Evolutionary conservation across 257 asterid genomes (phyloP).

Genomic region (Lavandula angustifolia): DNA sequence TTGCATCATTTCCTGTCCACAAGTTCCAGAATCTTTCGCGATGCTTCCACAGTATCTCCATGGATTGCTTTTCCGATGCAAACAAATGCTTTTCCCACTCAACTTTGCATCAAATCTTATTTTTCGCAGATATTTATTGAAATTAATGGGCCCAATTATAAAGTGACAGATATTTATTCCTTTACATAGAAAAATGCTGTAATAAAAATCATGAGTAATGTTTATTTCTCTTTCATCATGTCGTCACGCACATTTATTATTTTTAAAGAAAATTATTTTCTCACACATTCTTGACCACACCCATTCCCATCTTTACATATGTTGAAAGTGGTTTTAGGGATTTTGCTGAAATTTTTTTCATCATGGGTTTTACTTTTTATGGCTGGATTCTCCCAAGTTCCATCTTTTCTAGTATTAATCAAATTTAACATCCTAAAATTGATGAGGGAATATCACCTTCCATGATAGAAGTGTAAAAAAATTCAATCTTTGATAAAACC

Average conservation of each 20-base stretch:
- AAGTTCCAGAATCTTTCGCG: conserved; percentile 27
- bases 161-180: conserved; percentile 42
- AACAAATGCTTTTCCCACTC: conserved; percentile 58
- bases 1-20: conserved; percentile 30
- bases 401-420: neutral
- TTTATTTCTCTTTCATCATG: too few relatives aligned
- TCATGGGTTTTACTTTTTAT: neutral
- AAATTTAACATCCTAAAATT: too few relatives aligned
- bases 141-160: conserved; percentile 17
- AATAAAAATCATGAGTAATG: conserved; percentile 10
- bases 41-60: conserved; percentile 23
- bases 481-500: too few relatives aligned
- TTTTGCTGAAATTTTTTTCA: neutral
- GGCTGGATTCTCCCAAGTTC: neutral
- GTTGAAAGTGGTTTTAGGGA: neutral
- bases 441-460: too few relatives aligned
- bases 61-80: conserved; percentile 13
- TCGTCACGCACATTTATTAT: too few relatives aligned
- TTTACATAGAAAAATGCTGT: neutral
- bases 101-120: conserved; percentile 45
- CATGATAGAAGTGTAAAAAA: too few relatives aligned
- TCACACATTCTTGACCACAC: neutral
- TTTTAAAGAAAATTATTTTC: too few relatives aligned
- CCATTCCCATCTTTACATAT: conserved; percentile 8
- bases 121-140: conserved; percentile 25